phyloP scores from a whole-genome alignment of 805 yeast genomes.

The Kluyveromyces wickerhamii region DNA sequence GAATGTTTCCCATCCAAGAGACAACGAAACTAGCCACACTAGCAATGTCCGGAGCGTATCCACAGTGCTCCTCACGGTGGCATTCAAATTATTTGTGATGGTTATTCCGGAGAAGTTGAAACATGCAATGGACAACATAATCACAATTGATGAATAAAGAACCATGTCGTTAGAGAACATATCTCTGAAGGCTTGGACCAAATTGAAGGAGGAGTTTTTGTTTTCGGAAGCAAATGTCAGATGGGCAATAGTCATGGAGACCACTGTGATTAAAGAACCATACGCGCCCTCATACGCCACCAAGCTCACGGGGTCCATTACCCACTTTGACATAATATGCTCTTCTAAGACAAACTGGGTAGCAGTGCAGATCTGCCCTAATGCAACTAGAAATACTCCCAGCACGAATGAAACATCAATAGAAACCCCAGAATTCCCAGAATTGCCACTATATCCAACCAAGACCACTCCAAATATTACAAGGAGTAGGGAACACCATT shows the following conservation, averaged over 20 bases:
- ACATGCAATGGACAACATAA: slow-evolving; percentile 63
- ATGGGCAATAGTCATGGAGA: slow-evolving; percentile 38
- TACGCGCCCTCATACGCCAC: slow-evolving; percentile 72
- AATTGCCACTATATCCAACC: slow-evolving; percentile 65
- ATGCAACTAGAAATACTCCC: slow-evolving; percentile 51
- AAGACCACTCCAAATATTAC: slow-evolving; percentile 62
- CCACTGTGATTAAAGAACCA: slow-evolving; percentile 43
- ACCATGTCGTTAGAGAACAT: slow-evolving; percentile 38
- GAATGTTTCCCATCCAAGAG: slow-evolving; percentile 71
- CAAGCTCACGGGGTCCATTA: slow-evolving; percentile 51
- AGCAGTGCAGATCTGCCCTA: slow-evolving; percentile 64
- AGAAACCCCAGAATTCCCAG: slow-evolving; percentile 12
- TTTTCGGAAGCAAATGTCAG: slow-evolving; percentile 11
- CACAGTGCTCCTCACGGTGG: slow-evolving; percentile 71
- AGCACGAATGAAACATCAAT: slow-evolving; percentile 32
- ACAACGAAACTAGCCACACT: slow-evolving; percentile 66
- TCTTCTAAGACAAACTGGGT: slow-evolving; percentile 75
- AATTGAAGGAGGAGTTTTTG: slow-evolving; percentile 42
- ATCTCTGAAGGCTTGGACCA: slow-evolving; percentile 42
- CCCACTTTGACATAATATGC: slow-evolving; percentile 45
- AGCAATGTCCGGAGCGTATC: slow-evolving; percentile 69
- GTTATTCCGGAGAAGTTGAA: slow-evolving; percentile 72
- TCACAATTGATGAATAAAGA: slow-evolving; percentile 47
- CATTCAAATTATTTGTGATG: slow-evolving; percentile 55
- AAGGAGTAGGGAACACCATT: slow-evolving; percentile 60